Evolutionary conservation across 2,329 filamentous ascomycete genomes (phyloP), one percentile per base, ranked within the genome.

Genomic region (Pseudodiploospora longispora): DNA sequence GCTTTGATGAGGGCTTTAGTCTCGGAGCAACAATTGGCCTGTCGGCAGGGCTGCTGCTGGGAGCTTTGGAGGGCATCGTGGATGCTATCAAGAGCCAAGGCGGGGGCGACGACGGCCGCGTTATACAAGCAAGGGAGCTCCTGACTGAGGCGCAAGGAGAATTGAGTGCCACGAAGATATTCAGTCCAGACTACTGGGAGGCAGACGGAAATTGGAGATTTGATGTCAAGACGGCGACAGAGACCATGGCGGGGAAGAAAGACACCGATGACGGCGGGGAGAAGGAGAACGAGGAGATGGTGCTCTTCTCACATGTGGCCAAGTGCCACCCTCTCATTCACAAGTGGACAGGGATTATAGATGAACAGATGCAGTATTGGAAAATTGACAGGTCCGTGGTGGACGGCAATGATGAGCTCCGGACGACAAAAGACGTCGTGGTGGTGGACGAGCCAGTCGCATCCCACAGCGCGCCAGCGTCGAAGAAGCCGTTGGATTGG

Each of bases 1-100:
- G 91, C 0, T 97, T 98, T 59, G 93, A 98, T 60, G 87, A 91
- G 51, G 91, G 91, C 0, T 97, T 89, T 61, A 74, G 80, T 10
- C 72, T 97, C 1, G 93, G 93, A 9, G 90, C 88, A 1, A 81
- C 83, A 41, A 68, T 97, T 30, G 93, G 91, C 0, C 62, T 85
- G 51, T 74, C 75, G 29, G 83, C 82, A 0, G 93, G 93, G 0
- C 80, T 80, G 52, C 67, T 94, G 9, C 62, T 95, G 4, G 93
- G 93, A 0, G 67, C 87, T 4, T 59, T 96, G 5, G 87, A 95
- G 57, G 88, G 85, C 0, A 65, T 95, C 19, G 63, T 70, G 1
- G 66, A 67, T 10, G 78, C 80, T 7, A 51, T 76, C 50, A 56
- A 36, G 38, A 47, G 38, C 31, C n/a, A 57, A 57, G 8, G 51